These are phyloP conservation scores for Senecio squalidus DNA, from an alignment of 140 eudicot genomes.

Conservation along the genomic window DNA sequence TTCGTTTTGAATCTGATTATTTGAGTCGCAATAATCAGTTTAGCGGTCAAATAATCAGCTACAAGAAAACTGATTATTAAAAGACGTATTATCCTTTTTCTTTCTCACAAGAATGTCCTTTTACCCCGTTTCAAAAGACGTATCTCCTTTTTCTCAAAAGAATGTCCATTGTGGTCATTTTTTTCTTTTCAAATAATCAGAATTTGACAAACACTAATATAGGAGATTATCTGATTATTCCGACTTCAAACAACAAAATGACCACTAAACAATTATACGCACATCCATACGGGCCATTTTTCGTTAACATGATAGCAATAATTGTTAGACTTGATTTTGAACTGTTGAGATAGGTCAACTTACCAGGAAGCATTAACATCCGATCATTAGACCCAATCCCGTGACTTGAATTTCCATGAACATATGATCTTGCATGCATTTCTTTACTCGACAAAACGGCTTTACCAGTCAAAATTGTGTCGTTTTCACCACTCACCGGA, in stretches of 20 bases:
- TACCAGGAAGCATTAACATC: slow-evolving; percentile 2
- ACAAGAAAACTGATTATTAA: no score
- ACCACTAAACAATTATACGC: no score
- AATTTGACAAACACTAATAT: no score
- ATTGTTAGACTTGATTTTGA: background rate
- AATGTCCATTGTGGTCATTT: no score
- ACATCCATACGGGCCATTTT: background rate
- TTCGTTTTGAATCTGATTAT: background rate
- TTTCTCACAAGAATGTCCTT: no score
- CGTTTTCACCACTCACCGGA: slow-evolving; percentile 34
- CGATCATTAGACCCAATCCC: background rate
- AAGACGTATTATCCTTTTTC: no score
- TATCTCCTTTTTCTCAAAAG: no score
- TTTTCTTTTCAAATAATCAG: no score
- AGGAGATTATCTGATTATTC: no score
- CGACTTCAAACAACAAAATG: no score
- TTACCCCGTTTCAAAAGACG: no score
- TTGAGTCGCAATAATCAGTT: background rate
- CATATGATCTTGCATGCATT: background rate
- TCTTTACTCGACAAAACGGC: background rate
- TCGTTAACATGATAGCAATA: background rate
- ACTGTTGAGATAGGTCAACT: background rate
- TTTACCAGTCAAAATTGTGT: slow-evolving; percentile 6
- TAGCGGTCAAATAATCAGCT: no score
- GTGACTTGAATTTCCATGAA: background rate